A percentile compares a stretch with the other conserved stretches of the same genome.
Evolutionary conservation across 352 stramenopile species (phyloP).

Genomic region (Elongisporangium undulatum): DNA sequence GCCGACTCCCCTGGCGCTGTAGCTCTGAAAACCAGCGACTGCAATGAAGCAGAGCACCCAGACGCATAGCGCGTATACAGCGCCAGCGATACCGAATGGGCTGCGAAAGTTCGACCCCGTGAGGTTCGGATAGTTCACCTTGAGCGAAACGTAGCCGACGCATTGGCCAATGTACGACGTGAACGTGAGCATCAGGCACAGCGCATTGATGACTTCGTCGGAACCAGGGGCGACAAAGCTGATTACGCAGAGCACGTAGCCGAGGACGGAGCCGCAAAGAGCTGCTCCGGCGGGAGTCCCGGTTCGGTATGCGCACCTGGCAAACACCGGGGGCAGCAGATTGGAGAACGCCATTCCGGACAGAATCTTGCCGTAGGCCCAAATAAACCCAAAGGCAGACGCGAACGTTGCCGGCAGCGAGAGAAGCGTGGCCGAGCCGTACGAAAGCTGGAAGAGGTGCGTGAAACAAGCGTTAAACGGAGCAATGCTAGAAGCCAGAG

Average conservation of each 20-base stretch:
- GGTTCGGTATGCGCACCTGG: conserved; percentile 5
- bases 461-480: conserved; percentile 35
- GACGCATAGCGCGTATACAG: conserved; percentile 22
- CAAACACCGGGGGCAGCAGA: conserved; percentile 25
- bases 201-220: conserved; percentile 25
- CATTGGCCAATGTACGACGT: conserved; percentile 37
- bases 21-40: conserved; percentile 22
- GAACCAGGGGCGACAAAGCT: conserved; percentile 12
- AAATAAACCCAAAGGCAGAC: conserved; percentile 32
- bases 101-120: conserved; percentile 32
- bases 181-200: conserved; percentile 29
- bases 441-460: conserved; percentile 16
- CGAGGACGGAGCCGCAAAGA: conserved; percentile 14
- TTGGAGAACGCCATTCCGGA: conserved; percentile 36
- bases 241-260: conserved; percentile 28
- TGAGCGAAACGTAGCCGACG: conserved; percentile 36
- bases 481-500: conserved; percentile 15
- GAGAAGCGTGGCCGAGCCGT: conserved; percentile 18
- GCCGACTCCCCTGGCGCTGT: no score
- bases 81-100: conserved; percentile 25
- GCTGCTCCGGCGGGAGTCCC: conserved; percentile 18
- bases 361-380: conserved; percentile 47
- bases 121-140: conserved; percentile 35
- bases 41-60: conserved; percentile 23
- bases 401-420: conserved; percentile 49